Conservation (phyloP, 2,329 filamentous ascomycete genomes). For the Ophiostoma sp. region DNA sequence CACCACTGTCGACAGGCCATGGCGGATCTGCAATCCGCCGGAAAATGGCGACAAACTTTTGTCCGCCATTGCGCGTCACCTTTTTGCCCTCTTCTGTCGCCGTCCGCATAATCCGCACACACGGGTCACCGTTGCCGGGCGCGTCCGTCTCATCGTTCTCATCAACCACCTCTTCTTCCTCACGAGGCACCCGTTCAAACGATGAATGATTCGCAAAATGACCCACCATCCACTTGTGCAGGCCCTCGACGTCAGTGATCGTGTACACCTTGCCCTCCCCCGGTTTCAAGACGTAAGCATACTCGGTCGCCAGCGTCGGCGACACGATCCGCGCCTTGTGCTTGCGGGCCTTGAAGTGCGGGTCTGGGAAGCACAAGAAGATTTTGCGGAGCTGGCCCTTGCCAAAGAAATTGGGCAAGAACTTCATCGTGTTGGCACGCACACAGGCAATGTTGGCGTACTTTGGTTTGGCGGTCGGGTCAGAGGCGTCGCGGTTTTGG, state of each 20-base stretch:
- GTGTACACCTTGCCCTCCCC: conserved; percentile 84
- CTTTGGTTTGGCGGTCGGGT: conserved; percentile 33
- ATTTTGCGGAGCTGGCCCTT: conserved; percentile 81
- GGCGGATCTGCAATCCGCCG: conserved; percentile 75
- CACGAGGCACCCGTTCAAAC: conserved; percentile 69
- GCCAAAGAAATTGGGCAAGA: conserved; percentile 94
- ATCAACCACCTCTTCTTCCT: conserved; percentile 65
- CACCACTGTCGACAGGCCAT: conserved; percentile 50
- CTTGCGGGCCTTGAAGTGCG: conserved; percentile 96
- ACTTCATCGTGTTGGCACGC: conserved; percentile 97
- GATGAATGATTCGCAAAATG: conserved; percentile 77
- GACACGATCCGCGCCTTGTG: conserved; percentile 96
- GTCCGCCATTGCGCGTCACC: conserved; percentile 83
- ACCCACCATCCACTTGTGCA: conserved; percentile 90
- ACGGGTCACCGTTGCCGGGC: conserved; percentile 50
- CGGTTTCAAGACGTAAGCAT: conserved; percentile 80
- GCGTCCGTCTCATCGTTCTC: conserved; percentile 41
- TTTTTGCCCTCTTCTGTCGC: conserved; percentile 99
- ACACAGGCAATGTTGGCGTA: conserved; percentile 90
- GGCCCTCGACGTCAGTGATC: conserved; percentile 93
- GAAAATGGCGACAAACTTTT: conserved; percentile 90
- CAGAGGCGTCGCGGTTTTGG: conserved; percentile 48
- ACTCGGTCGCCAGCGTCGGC: conserved; percentile 84
- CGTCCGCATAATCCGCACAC: conserved; percentile 70
- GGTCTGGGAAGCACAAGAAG: conserved; percentile 97